A percentile compares a stretch with the other conserved stretches of the same genome.
Conservation (phyloP, 2,329 filamentous ascomycete genomes). For the Colletotrichum shisoi region DNA sequence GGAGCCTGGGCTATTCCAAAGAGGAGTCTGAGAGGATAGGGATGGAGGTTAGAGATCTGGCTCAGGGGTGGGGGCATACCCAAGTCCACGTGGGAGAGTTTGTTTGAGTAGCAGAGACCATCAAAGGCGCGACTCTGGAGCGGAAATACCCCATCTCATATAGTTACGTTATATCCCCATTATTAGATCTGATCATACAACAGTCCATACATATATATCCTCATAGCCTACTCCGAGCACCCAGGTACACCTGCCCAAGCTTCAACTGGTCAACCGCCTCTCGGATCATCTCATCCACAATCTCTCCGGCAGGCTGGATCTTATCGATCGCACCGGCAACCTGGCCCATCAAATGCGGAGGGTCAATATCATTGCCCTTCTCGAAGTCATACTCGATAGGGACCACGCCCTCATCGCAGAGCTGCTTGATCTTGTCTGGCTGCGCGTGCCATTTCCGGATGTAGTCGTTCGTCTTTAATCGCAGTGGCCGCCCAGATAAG, state of each 20-base stretch:
- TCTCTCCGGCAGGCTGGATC: constrained; percentile 81
- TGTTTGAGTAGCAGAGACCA: not conserved
- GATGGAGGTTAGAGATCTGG: constrained; percentile 21
- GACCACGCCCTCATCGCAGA: constrained; percentile 79
- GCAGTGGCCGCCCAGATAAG: constrained; percentile 79
- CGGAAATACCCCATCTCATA: constrained; percentile 28
- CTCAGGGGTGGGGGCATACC: constrained; percentile 32
- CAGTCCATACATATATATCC: constrained; percentile 1
- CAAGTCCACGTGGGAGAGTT: constrained; percentile 26
- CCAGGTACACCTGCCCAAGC: constrained; percentile 68
- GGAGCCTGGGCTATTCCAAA: constrained; percentile 17
- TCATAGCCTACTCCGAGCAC: constrained; percentile 55
- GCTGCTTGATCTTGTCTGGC: constrained; percentile 75
- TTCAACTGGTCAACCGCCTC: constrained; percentile 75
- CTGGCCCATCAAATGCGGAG: constrained; percentile 93
- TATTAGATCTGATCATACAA: constrained; percentile 1
- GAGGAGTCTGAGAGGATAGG: constrained; percentile 32
- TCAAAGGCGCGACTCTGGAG: constrained; percentile 2
- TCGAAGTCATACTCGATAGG: constrained; percentile 86
- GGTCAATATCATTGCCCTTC: constrained; percentile 80
- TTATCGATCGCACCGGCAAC: constrained; percentile 80
- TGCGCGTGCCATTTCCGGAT: constrained; percentile 80
- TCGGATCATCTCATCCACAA: constrained; percentile 89
- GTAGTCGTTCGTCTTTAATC: constrained; percentile 84
- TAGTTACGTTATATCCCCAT: constrained; percentile 3